Base-by-base conservation (phyloP, 2,329 filamentous ascomycete genomes). In the Aspergillus pseudoglaucus region DNA sequence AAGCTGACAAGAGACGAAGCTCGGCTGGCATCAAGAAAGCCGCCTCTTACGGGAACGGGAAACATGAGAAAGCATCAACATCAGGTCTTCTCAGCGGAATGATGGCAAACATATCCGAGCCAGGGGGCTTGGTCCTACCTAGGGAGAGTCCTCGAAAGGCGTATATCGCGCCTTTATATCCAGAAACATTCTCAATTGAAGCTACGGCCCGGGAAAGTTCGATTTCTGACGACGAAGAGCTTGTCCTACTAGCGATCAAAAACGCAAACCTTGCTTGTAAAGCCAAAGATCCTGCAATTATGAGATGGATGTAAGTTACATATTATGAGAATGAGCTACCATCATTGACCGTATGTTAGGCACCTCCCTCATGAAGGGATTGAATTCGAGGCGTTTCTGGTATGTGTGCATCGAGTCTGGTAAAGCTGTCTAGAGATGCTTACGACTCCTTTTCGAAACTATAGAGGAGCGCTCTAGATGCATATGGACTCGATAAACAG, bases 211-310 rank as follows among this genome's bases (percentile, higher is more conserved):
- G n/a, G 5, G 14, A 38, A n/a, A 9, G 18, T 1, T 38, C 35
- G 9, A n/a, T 2, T 38, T 38, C 35, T n/a, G 35, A 18, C 18
- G 9, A 25, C 23, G n/a, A 38, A 7, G 35, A 15, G 15, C 14
- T 9, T 17, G 6, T 38, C 18, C 35, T 38, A 10, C 18, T 38
- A 15, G 35, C 15, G n/a, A 15, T 38, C n/a, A 38, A 15, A 18
- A 59, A 74, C 71, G 23, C 54, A 52, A 25, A 38, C 53, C 56
- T 10, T 57, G 57, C 20, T 58, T 61, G 44, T 33, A 17, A 23
- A 35, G 15, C 32, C 45, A 17, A 18, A 8, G 44, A 15, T 9
- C 45, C 49, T 58, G 23, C 59, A 59, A 48, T 53, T 63, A 53
- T 60, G 60, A 44, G 60, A 63, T 47, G 45, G 45, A 47, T 47